Evolutionary conservation across 1,139 yeast genomes (phyloP).

Genomic region (Sugiyamaella sp.): DNA sequence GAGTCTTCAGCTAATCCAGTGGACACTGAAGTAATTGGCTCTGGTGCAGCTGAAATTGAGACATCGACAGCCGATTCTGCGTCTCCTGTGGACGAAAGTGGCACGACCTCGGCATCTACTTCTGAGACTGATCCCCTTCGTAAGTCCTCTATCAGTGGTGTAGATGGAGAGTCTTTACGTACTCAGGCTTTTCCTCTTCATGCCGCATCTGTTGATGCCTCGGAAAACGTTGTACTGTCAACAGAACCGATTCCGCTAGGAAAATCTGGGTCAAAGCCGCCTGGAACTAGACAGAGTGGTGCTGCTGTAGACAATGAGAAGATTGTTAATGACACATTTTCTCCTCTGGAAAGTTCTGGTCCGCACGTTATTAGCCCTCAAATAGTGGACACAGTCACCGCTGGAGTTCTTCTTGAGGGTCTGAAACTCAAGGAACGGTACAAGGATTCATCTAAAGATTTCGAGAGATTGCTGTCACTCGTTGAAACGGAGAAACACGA

Average conservation of each 20-base stretch:
- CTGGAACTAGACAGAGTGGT: neutral
- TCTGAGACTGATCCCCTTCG: too few species aligned
- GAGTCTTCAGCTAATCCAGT: neutral
- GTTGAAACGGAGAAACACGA: constrained; percentile 20
- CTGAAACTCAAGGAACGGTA: constrained; percentile 23
- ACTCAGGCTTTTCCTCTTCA: constrained; percentile 7
- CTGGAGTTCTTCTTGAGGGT: constrained; percentile 18
- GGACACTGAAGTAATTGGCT: neutral
- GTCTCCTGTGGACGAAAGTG: too few species aligned
- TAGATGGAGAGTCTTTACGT: too few species aligned
- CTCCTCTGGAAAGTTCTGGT: constrained; percentile 3
- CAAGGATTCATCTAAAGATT: constrained; percentile 25
- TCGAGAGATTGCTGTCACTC: constrained; percentile 28
- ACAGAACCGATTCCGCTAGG: neutral
- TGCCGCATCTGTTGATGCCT: constrained; percentile 6
- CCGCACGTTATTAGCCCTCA: neutral
- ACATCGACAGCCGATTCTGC: too few species aligned
- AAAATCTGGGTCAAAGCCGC: neutral
- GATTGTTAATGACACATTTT: constrained; percentile 8
- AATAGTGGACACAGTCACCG: constrained; percentile 14
- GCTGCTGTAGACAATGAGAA: constrained; percentile 8
- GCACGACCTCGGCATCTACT: too few species aligned
- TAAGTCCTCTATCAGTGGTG: too few species aligned
- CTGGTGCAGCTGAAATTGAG: neutral
- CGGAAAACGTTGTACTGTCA: neutral